Percentiles rank a stretch among this genome's conserved stretches.
Evolutionary conservation across 164 flowering plant species (phyloP).

Genomic region (Platanus orientalis): DNA sequence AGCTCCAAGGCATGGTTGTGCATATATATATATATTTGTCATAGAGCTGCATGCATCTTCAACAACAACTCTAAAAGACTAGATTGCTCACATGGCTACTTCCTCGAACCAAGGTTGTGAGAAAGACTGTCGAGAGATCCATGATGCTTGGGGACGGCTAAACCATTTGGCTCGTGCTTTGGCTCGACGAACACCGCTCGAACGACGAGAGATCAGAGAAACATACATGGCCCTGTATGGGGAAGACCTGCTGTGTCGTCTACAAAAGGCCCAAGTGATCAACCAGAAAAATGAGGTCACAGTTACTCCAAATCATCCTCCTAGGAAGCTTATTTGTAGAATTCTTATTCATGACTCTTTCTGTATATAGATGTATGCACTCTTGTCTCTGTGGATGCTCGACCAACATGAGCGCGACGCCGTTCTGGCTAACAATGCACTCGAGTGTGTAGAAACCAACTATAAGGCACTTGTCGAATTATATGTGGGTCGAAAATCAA

Average conservation of each 20-base stretch:
- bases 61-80: neutral
- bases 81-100: conserved; percentile 24
- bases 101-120: conserved; percentile 19
- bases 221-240: conserved; percentile 50
- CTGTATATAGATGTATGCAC: conserved; percentile 12
- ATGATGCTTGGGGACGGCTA: conserved; percentile 30
- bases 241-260: conserved; percentile 32
- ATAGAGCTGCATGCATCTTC: neutral
- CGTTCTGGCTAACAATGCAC: conserved; percentile 44
- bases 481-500: conserved; percentile 57
- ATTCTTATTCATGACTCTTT: neutral
- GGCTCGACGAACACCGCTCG: conserved; percentile 24
- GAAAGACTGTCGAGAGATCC: conserved; percentile 46
- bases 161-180: conserved; percentile 25
- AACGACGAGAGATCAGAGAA: conserved; percentile 39
- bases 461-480: conserved; percentile 57
- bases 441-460: conserved; percentile 31
- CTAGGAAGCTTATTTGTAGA: too few relatives aligned
- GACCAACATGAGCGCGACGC: conserved; percentile 59
- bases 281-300: conserved; percentile 21
- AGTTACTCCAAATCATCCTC: neutral
- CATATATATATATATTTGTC: neutral
- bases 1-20: conserved; percentile 17
- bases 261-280: conserved; percentile 15
- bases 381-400: conserved; percentile 43